Base-by-base conservation (phyloP, 371 early-diverging fungal genomes). In the Phascolomyces articulosus region DNA sequence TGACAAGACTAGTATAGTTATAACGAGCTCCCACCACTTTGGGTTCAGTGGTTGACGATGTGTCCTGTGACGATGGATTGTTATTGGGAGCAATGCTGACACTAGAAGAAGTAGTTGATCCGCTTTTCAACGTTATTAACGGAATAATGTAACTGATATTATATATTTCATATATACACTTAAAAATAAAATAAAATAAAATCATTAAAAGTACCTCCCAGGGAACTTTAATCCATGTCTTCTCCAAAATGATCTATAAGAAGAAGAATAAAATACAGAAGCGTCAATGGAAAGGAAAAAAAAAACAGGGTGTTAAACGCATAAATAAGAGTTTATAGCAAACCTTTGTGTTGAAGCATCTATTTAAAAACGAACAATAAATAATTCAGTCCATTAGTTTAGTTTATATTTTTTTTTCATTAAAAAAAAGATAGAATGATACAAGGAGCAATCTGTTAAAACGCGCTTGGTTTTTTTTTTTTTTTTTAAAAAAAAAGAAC, bases 121-220 rank as follows among this genome's bases (percentile, higher is more conserved):
- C 34, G 47, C 47, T 40, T 28, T 58, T 15, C 41, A 47, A 29
- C 21, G 41, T 41, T 41, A 41, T 29, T 58, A 28, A 24, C 16
- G 26, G n/a, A 34, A 34, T 34, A 9, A 34, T 34, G 34, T 34
- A 34, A 9, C 6, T n/a, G n/a, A n/a, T n/a, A n/a, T n/a, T n/a
- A n/a, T n/a, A n/a, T n/a, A n/a, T n/a, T n/a, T n/a, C n/a, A n/a
- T n/a, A n/a, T n/a, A n/a, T n/a, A n/a, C n/a, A n/a, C n/a, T n/a
- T n/a, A n/a, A n/a, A n/a, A n/a, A n/a, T n/a, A n/a, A n/a, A n/a
- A n/a, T n/a, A n/a, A n/a, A n/a, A n/a, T n/a, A n/a, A n/a, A n/a
- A n/a, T n/a, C n/a, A n/a, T n/a, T n/a, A n/a, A n/a, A 18, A 26
- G 55, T 78, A 82, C 83, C 83, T 76, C 69, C 80, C 83, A 60